A percentile compares a stretch with the other conserved stretches of the same genome.
These are phyloP conservation scores for Hanseniaspora occidentalis DNA, from an alignment of 805 yeast genomes.

Conservation along the genomic window DNA sequence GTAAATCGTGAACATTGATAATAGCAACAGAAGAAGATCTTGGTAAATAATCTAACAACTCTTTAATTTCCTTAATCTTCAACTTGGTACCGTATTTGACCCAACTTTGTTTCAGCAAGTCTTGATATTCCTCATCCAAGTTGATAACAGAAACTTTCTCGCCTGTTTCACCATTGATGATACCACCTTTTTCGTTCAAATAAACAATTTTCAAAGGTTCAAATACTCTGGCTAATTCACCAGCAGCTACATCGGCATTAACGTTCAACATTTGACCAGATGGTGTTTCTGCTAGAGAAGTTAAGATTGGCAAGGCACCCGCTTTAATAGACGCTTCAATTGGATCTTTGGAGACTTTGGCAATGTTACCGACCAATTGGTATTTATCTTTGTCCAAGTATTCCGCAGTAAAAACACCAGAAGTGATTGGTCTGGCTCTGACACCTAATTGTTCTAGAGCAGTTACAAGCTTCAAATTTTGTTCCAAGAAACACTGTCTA, in stretches of 20 bases:
- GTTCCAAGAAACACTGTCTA: conserved; percentile 88
- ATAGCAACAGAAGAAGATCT: conserved; percentile 97
- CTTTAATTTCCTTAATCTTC: conserved; percentile 93
- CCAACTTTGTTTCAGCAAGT: conserved; percentile 86
- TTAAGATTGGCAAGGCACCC: conserved; percentile 92
- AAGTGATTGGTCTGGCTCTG: conserved; percentile 95
- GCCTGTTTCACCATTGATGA: conserved; percentile 82
- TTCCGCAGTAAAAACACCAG: conserved; percentile 92
- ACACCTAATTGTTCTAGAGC: conserved; percentile 95
- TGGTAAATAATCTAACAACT: conserved; percentile 84
- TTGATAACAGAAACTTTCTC: conserved; percentile 84
- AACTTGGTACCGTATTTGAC: conserved; percentile 97
- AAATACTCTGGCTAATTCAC: conserved; percentile 90
- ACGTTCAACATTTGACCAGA: conserved; percentile 95
- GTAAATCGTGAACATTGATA: conserved; percentile 87
- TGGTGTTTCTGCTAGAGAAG: conserved; percentile 92
- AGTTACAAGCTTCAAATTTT: conserved; percentile 86
- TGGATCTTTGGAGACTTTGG: conserved; percentile 74
- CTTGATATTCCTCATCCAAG: conserved; percentile 92
- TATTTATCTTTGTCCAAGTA: conserved; percentile 85
- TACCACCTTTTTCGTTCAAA: conserved; percentile 95
- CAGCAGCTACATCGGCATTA: conserved; percentile 98
- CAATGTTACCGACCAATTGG: conserved; percentile 83
- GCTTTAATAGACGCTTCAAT: conserved; percentile 91
- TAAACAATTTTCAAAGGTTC: conserved; percentile 96